Percentiles rank a stretch among this genome's conserved stretches.
phyloP scores from a whole-genome alignment of 805 yeast species.

The Ogataea angusta region DNA sequence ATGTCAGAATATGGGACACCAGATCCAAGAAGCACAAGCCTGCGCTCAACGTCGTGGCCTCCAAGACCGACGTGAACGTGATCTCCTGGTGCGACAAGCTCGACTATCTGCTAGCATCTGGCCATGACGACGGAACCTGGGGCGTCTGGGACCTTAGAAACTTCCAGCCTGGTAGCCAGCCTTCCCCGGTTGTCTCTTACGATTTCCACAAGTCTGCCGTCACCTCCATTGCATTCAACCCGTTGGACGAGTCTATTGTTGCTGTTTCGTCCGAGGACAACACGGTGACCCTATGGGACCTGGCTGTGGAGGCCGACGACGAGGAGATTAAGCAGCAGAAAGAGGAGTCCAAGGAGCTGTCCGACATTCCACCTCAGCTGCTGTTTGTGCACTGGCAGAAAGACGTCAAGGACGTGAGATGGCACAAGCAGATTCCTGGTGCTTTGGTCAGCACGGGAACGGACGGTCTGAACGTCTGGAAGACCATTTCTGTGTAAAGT shows the following conservation, averaged over 20 bases:
- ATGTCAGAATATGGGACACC: conserved; percentile 93
- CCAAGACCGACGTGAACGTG: conserved; percentile 84
- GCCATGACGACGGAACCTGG: conserved; percentile 97
- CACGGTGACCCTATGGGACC: conserved; percentile 96
- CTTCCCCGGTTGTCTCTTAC: conserved; percentile 88
- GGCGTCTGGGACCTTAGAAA: conserved; percentile 96
- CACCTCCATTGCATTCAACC: conserved; percentile 92
- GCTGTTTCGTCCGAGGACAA: conserved; percentile 97
- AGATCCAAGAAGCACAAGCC: conserved; percentile 90
- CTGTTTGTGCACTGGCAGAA: conserved; percentile 97
- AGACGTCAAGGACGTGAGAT: conserved; percentile 95
- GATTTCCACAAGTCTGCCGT: conserved; percentile 93
- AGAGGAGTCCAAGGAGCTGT: conserved; percentile 71
- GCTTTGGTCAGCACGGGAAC: conserved; percentile 92
- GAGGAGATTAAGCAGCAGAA: conserved; percentile 90
- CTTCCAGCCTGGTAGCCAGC: conserved; percentile 57
- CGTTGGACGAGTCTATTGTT: conserved; percentile 89
- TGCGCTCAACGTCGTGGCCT: conserved; percentile 78
- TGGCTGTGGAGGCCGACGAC: conserved; percentile 97
- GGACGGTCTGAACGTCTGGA: conserved; percentile 93
- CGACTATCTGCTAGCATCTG: conserved; percentile 84
- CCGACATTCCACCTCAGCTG: conserved; percentile 91
- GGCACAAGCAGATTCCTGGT: conserved; percentile 98
- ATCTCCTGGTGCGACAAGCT: conserved; percentile 92
- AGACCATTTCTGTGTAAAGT: conserved; percentile 82